Percentiles rank a stretch among this genome's conserved stretches.
Conservation (phyloP, 2,329 filamentous ascomycete species). For the Fusarium staphyleae region DNA sequence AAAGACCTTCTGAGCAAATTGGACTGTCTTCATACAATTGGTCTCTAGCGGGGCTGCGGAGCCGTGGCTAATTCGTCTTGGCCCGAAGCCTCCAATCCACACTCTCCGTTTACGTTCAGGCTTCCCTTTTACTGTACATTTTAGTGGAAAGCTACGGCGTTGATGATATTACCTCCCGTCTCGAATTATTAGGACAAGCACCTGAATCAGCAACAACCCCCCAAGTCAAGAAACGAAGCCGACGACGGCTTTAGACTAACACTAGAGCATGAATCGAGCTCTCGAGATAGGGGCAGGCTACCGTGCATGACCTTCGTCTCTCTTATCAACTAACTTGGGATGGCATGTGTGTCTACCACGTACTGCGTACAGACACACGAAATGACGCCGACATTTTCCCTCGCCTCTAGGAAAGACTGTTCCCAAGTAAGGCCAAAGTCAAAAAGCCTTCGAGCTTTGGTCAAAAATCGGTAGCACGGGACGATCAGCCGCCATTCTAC, state of each 20-base stretch:
- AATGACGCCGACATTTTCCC: conserved; percentile 11
- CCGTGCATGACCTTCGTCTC: conserved; percentile 1
- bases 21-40: conserved; percentile 22
- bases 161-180: conserved; percentile 34
- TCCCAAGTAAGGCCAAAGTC: conserved; percentile 12
- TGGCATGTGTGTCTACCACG: too few relatives aligned
- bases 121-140: too few relatives aligned
- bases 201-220: conserved; percentile 35
- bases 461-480: conserved; percentile 16
- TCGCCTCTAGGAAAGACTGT: conserved; percentile 5
- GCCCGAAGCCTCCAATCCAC: conserved; percentile 27
- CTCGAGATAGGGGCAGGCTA: conserved; percentile 1
- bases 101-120: conserved; percentile 26
- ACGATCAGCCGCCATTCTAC: conserved; percentile 28
- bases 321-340: conserved; percentile 5
- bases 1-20: conserved; percentile 31
- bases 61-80: conserved; percentile 24
- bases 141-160: conserved; percentile 35
- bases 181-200: conserved; percentile 30
- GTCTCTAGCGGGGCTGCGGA: conserved; percentile 26
- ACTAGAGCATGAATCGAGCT: background rate
- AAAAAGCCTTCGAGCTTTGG: conserved; percentile 16
- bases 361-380: background rate
- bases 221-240: conserved; percentile 10
- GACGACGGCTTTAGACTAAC: background rate